These are phyloP conservation scores for Epichloe coenophiala DNA, from an alignment of 2,329 filamentous ascomycete species.

Conservation along the genomic window DNA sequence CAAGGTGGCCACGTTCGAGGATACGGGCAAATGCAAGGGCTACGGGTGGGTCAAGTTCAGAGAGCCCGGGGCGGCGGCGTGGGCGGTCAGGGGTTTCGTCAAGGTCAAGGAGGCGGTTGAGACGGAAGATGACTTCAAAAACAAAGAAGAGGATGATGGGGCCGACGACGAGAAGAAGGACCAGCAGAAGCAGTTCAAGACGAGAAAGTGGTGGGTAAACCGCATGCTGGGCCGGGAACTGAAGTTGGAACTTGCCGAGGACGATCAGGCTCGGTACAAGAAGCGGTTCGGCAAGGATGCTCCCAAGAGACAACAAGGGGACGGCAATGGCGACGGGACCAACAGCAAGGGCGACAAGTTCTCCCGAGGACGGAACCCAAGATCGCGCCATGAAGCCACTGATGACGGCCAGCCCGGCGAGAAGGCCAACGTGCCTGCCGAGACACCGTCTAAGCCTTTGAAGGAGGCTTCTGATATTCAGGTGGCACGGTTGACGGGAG, in stretches of 20 bases:
- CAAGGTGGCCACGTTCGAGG: constrained; percentile 90
- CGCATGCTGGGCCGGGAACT: constrained; percentile 65
- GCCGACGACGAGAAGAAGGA: constrained; percentile 27
- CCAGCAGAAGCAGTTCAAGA: constrained; percentile 40
- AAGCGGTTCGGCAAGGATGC: constrained; percentile 79
- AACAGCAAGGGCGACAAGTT: constrained; percentile 16
- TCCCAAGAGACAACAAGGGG: constrained; percentile 23
- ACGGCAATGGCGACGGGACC: constrained; percentile 9
- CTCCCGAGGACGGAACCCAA: constrained; percentile 22
- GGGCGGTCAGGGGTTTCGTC: constrained; percentile 63
- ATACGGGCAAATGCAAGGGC: constrained; percentile 94
- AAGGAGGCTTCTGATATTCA: constrained; percentile 33
- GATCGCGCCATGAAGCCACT: constrained; percentile 15
- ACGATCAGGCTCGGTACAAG: constrained; percentile 77
- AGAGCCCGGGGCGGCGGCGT: constrained; percentile 57
- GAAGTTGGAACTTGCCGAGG: constrained; percentile 87
- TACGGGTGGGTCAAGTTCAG: constrained; percentile 92
- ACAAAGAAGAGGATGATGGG: constrained; percentile 30
- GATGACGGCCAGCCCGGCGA: constrained; percentile 12
- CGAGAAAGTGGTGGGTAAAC: constrained; percentile 73
- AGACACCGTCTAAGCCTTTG: constrained; percentile 20
- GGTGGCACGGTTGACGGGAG: constrained; percentile 57
- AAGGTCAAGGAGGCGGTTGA: constrained; percentile 53
- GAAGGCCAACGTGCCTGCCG: background rate
- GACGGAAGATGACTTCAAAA: constrained; percentile 47